Conservation (phyloP, 1,139 yeast genomes). For the Eremothecium gossypii region DNA sequence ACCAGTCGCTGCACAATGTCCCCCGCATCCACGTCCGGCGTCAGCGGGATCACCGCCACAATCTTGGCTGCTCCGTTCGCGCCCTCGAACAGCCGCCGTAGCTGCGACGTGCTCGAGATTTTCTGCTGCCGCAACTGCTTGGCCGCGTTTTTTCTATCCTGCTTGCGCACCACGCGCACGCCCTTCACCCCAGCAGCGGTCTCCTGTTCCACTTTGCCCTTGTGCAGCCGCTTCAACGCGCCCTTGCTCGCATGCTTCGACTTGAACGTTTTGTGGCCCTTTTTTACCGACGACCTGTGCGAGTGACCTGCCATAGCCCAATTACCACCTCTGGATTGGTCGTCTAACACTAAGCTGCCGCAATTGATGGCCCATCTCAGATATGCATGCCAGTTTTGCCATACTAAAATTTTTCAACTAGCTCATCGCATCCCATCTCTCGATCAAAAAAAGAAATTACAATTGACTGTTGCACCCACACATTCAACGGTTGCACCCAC, state of each 20-base stretch:
- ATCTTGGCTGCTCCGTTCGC: slow-evolving; percentile 72
- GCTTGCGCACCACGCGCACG: slow-evolving; percentile 44
- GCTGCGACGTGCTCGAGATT: slow-evolving; percentile 41
- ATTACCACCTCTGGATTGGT: background rate
- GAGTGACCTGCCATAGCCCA: slow-evolving; percentile 59
- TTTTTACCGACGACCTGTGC: slow-evolving; percentile 75
- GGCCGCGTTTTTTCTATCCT: slow-evolving; percentile 69
- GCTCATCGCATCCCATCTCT: background rate
- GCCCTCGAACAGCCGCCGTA: slow-evolving; percentile 70
- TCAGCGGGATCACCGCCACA: slow-evolving; percentile 70
- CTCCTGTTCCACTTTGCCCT: slow-evolving; percentile 81
- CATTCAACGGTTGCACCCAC: too few species aligned
- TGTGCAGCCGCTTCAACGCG: slow-evolving; percentile 62
- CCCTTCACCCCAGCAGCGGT: slow-evolving; percentile 34
- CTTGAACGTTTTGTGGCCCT: slow-evolving; percentile 82
- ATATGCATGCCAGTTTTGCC: background rate
- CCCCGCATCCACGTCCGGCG: slow-evolving; percentile 55
- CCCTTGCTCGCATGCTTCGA: slow-evolving; percentile 90
- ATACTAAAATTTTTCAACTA: background rate
- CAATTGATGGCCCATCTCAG: background rate
- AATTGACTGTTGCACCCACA: too few species aligned
- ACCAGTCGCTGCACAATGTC: slow-evolving; percentile 49
- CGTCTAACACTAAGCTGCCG: background rate
- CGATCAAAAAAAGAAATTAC: background rate
- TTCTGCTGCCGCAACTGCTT: slow-evolving; percentile 72